phyloP scores from a whole-genome alignment of 1,284 basidiomycete species.

The Mycena citricolor region DNA sequence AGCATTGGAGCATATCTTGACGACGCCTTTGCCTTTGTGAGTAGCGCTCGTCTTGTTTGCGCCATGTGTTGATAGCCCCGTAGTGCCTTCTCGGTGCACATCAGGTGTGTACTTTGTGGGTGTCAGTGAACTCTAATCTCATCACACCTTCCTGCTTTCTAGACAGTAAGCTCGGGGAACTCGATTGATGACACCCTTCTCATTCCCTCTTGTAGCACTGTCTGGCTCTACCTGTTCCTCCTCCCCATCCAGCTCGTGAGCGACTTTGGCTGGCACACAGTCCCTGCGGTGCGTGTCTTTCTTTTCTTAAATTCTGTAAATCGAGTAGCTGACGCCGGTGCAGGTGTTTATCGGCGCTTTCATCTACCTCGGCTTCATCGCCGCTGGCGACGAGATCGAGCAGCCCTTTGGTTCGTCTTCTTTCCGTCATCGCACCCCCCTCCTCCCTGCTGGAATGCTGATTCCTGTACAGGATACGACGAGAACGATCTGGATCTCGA shows the following conservation, averaged over 20 bases:
- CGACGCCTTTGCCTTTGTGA: slow-evolving; percentile 64
- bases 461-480: slow-evolving; percentile 16
- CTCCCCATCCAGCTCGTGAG: slow-evolving; percentile 65
- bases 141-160: slow-evolving; percentile 1
- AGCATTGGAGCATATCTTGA: slow-evolving; percentile 60
- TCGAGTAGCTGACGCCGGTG: not conserved
- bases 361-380: slow-evolving; percentile 66
- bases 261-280: slow-evolving; percentile 57
- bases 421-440: not conserved
- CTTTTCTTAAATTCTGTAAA: too few relatives aligned
- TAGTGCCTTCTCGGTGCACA: slow-evolving; percentile 63
- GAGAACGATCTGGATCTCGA: slow-evolving; percentile 24
- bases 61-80: slow-evolving; percentile 1
- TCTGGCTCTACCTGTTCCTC: slow-evolving; percentile 70
- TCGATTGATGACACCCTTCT: not conserved
- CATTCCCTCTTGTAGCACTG: slow-evolving; percentile 41
- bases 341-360: slow-evolving; percentile 51
- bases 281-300: slow-evolving; percentile 46
- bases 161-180: slow-evolving; percentile 32
- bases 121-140: not conserved
- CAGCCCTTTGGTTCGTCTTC: slow-evolving; percentile 58
- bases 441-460: not conserved
- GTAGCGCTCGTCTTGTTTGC: slow-evolving; percentile 28
- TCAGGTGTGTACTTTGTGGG: slow-evolving; percentile 36
- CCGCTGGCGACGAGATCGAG: slow-evolving; percentile 67